Percentiles rank a stretch among this genome's conserved stretches.
These are phyloP conservation scores for Proteromonas lacertae DNA, from an alignment of 352 stramenopile genomes.

Conservation along the genomic window DNA sequence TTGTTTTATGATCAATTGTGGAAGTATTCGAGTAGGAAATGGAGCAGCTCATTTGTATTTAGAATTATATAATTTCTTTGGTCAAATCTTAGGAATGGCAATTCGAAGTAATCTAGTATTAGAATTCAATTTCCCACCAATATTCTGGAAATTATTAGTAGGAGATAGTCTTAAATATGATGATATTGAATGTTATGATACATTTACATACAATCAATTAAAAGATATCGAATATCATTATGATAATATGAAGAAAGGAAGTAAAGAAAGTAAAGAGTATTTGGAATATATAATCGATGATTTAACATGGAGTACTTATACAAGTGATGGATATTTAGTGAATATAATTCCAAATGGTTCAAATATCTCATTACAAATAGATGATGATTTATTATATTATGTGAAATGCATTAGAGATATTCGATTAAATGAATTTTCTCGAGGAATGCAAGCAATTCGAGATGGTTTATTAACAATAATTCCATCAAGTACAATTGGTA, in stretches of 20 bases:
- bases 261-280: background rate
- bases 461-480: constrained; percentile 62
- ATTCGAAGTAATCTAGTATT: constrained; percentile 28
- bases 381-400: constrained; percentile 4
- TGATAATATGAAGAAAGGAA: background rate
- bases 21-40: constrained; percentile 15
- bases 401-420: too few relatives aligned
- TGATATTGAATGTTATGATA: constrained; percentile 2
- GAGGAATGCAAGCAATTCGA: constrained; percentile 21
- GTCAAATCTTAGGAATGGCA: constrained; percentile 43
- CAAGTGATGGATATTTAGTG: constrained; percentile 1
- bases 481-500: constrained; percentile 61
- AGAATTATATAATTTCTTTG: constrained; percentile 48
- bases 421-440: too few relatives aligned
- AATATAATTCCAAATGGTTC: constrained; percentile 5
- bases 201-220: background rate
- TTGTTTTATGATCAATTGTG: constrained; percentile 46
- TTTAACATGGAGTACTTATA: constrained; percentile 6
- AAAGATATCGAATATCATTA: background rate
- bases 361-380: constrained; percentile 3
- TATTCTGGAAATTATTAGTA: constrained; percentile 13
- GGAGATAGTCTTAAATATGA: constrained; percentile 2
- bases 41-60: constrained; percentile 22
- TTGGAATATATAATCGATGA: background rate
- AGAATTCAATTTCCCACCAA: constrained; percentile 5